phyloP scores from a whole-genome alignment of 768 basidiomycete species.

The Tricholoma terreum region DNA sequence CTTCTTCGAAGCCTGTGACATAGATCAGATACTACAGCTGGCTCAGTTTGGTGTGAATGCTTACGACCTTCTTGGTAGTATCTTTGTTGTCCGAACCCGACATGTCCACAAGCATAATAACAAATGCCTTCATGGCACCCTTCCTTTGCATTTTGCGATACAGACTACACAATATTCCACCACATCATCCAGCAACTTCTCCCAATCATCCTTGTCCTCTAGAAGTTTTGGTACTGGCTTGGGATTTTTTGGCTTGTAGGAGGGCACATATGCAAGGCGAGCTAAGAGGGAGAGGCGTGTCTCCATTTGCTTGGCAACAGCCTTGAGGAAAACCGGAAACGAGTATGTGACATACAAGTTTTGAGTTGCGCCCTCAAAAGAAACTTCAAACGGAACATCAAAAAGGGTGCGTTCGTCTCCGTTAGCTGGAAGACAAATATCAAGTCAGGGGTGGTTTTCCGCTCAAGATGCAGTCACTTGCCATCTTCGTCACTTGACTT shows the following conservation, averaged over 20 bases:
- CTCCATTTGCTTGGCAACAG: conserved; percentile 1
- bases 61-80: conserved; percentile 2
- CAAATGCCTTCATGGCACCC: conserved; percentile 6
- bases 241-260: conserved; percentile 13
- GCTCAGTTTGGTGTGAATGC: neutral
- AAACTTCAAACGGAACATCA: neutral
- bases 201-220: conserved; percentile 11
- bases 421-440: too few relatives aligned
- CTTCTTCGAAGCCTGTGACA: neutral
- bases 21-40: neutral
- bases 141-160: conserved; percentile 3
- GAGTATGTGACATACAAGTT: neutral
- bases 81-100: neutral
- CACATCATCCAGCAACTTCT: conserved; percentile 4
- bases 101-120: conserved; percentile 3
- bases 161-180: neutral
- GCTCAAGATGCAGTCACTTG: neutral
- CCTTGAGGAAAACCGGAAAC: neutral
- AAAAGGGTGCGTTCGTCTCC: neutral
- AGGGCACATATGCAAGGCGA: conserved; percentile 8
- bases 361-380: neutral
- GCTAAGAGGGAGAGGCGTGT: neutral
- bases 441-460: too few relatives aligned
- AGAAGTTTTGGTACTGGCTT: conserved; percentile 17
- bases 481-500: conserved; percentile 1